Conservation (phyloP, 1,284 basidiomycete species). For the Trichosporon sp. region DNA sequence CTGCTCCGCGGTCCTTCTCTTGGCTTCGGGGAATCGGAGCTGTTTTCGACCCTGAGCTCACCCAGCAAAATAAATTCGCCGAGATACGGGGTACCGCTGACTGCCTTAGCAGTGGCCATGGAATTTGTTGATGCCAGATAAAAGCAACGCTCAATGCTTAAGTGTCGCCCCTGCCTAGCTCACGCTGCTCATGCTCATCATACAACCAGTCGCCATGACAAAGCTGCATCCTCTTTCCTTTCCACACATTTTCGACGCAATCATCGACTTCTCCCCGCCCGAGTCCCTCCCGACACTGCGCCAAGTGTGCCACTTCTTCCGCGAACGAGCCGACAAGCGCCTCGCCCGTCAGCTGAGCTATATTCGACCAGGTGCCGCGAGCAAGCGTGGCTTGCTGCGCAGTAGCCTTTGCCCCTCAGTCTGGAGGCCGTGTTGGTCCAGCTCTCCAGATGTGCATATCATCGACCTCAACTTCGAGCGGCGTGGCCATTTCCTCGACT, state of each 20-base stretch:
- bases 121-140: not conserved
- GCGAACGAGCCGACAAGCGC: not conserved
- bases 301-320: not conserved
- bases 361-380: not conserved
- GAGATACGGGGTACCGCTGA: not conserved
- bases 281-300: not conserved
- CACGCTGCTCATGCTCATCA: no score
- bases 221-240: not conserved
- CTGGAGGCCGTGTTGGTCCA: not conserved
- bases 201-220: not conserved
- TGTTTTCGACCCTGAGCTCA: not conserved
- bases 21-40: slow-evolving; percentile 1
- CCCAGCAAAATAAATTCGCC: not conserved
- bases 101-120: not conserved
- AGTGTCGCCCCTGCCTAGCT: no score
- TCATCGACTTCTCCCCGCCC: not conserved
- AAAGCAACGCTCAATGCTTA: not conserved
- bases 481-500: not conserved
- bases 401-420: not conserved
- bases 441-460: not conserved
- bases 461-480: not conserved
- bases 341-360: not conserved
- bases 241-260: not conserved
- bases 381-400: not conserved
- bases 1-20: not conserved